phyloP scores from a whole-genome alignment of 352 stramenopile genomes.

The Blastocystis sp. region DNA sequence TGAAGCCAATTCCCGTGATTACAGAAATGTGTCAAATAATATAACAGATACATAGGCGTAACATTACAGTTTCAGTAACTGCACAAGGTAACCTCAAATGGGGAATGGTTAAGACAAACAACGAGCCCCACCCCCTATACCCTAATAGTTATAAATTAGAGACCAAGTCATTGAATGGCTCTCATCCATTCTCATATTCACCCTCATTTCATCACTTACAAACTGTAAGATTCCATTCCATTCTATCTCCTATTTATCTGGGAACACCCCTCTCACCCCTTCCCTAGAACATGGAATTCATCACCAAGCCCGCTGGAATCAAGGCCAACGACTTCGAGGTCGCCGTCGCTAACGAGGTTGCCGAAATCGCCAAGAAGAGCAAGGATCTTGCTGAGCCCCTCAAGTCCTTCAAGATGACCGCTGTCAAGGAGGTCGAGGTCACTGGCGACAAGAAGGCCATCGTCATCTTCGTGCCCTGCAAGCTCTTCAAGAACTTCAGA shows the following conservation, averaged over 20 bases:
- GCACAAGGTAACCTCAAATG: too few species aligned
- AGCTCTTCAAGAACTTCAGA: slow-evolving; percentile 92
- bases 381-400: slow-evolving; percentile 62
- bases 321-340: slow-evolving; percentile 46
- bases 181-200: slow-evolving; percentile 31
- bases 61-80: too few species aligned
- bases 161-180: slow-evolving; percentile 12
- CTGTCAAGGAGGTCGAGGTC: slow-evolving; percentile 96
- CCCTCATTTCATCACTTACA: slow-evolving; percentile 23
- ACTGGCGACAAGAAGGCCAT: slow-evolving; percentile 89
- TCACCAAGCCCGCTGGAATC: slow-evolving; percentile 46
- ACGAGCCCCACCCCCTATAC: neutral
- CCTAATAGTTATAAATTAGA: slow-evolving; percentile 39
- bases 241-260: neutral
- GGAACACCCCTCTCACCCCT: neutral
- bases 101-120: neutral
- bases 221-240: slow-evolving; percentile 3
- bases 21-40: too few species aligned
- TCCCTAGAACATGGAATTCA: slow-evolving; percentile 59
- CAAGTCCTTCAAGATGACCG: slow-evolving; percentile 71
- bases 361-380: slow-evolving; percentile 60
- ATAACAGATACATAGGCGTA: too few species aligned
- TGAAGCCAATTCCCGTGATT: too few species aligned
- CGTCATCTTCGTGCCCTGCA: slow-evolving; percentile 97
- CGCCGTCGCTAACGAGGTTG: slow-evolving; percentile 55